Conservation (phyloP, 2,329 filamentous ascomycete species). For the Alternaria consortialis region DNA sequence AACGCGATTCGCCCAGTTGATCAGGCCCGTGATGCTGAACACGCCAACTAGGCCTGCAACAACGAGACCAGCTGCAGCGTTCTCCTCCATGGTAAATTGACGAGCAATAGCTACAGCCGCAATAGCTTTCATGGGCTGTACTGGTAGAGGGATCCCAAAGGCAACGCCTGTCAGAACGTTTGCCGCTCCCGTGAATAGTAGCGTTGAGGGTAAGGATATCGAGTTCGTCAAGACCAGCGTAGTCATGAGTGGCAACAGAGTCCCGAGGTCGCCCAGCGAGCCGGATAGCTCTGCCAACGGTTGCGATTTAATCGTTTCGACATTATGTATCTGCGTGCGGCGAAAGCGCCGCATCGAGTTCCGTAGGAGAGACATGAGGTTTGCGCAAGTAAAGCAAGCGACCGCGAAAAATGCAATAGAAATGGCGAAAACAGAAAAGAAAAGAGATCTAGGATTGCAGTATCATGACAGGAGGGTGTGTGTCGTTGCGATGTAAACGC, state of each 20-base stretch:
- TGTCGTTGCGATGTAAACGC: conserved; percentile 3
- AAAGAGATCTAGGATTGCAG: neutral
- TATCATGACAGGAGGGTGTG: neutral
- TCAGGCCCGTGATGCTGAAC: conserved; percentile 80
- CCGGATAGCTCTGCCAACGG: conserved; percentile 84
- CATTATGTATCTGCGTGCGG: conserved; percentile 58
- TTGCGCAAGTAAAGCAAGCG: neutral
- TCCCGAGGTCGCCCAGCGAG: conserved; percentile 87
- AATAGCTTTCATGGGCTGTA: conserved; percentile 91
- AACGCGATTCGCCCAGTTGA: conserved; percentile 74
- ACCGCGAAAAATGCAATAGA: neutral
- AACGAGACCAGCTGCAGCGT: conserved; percentile 83
- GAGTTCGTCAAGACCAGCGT: conserved; percentile 80
- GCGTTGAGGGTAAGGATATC: conserved; percentile 81
- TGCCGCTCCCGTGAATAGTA: conserved; percentile 87
- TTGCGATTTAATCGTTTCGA: conserved; percentile 62
- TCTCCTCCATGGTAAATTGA: conserved; percentile 71
- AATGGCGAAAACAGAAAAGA: neutral
- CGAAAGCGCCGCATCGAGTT: conserved; percentile 43
- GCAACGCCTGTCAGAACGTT: conserved; percentile 83
- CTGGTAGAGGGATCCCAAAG: conserved; percentile 89
- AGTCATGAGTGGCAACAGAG: conserved; percentile 87
- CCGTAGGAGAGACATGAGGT: conserved; percentile 27
- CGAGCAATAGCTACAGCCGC: conserved; percentile 85
- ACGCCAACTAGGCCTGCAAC: conserved; percentile 77